Percentiles rank a stretch among this genome's conserved stretches.
Evolutionary conservation across 2,329 filamentous ascomycete genomes (phyloP).

Genomic region (Calcarisporium arbuscula): DNA sequence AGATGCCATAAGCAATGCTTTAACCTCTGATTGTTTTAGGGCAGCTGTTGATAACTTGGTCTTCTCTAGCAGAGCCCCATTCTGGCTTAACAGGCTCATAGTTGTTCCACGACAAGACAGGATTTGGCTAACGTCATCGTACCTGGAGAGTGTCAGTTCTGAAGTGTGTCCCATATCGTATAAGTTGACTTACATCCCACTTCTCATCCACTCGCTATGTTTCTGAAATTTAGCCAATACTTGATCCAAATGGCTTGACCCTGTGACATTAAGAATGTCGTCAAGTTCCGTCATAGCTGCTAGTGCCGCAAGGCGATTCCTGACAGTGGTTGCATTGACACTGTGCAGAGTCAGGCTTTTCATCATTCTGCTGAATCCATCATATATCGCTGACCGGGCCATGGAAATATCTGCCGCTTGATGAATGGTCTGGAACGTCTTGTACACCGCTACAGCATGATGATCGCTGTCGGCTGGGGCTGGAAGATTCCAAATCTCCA

Average conservation of each 20-base stretch:
- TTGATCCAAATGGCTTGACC: conserved; percentile 52
- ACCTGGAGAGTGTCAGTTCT: conserved; percentile 37
- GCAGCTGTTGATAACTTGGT: conserved; percentile 56
- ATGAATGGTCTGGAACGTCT: conserved; percentile 72
- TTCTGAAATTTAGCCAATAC: conserved; percentile 57
- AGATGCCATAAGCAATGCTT: conserved; percentile 70
- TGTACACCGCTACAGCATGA: conserved; percentile 67
- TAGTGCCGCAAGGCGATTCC: conserved; percentile 53
- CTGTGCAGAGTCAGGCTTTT: conserved; percentile 43
- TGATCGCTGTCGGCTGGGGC: conserved; percentile 57
- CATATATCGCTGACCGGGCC: conserved; percentile 54
- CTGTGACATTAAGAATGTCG: conserved; percentile 61
- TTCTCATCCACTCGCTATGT: conserved; percentile 74
- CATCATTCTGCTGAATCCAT: conserved; percentile 57
- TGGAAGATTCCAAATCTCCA: conserved; percentile 90
- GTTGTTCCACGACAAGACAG: conserved; percentile 78
- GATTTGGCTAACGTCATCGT: conserved; percentile 72
- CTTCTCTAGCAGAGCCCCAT: conserved; percentile 53
- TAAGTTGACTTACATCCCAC: conserved; percentile 57
- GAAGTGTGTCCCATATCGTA: background rate
- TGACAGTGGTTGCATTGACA: conserved; percentile 44
- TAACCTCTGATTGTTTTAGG: conserved; percentile 65
- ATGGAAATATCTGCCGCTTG: conserved; percentile 51
- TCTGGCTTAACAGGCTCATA: conserved; percentile 71
- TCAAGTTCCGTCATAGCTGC: conserved; percentile 77